These are phyloP conservation scores for Colletotrichum sojae DNA, from an alignment of 2,329 filamentous ascomycete genomes.

Conservation along the genomic window DNA sequence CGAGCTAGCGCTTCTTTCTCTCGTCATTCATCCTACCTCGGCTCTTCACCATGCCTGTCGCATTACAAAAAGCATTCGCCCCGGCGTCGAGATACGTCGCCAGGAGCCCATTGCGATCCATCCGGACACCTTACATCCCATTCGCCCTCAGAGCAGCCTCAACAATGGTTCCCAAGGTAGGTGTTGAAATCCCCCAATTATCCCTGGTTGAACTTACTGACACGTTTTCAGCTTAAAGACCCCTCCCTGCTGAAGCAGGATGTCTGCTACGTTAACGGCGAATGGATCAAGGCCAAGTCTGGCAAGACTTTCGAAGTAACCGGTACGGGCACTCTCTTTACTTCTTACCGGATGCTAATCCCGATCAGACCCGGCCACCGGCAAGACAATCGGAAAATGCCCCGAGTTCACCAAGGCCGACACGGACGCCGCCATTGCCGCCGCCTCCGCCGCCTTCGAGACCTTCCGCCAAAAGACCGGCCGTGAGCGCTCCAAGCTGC, in stretches of 20 bases:
- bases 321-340: conserved; percentile 59
- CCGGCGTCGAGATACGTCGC: conserved; percentile 37
- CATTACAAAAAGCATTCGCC: conserved; percentile 37
- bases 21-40: conserved; percentile 8
- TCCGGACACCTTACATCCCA: conserved; percentile 29
- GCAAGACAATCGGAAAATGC: conserved; percentile 83
- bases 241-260: conserved; percentile 87
- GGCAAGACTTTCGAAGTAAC: conserved; percentile 93
- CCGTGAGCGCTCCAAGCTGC: conserved; percentile 79
- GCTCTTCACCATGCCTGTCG: conserved; percentile 33
- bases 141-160: conserved; percentile 56
- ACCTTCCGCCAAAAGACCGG: conserved; percentile 80
- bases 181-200: background rate
- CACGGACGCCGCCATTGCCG: conserved; percentile 84
- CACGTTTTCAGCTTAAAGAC: conserved; percentile 75
- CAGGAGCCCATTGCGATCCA: conserved; percentile 21
- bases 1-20: conserved; percentile 26
- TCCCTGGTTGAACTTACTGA: background rate
- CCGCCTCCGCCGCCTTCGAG: conserved; percentile 83
- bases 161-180: conserved; percentile 63
- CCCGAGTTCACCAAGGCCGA: conserved; percentile 88
- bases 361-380: conserved; percentile 82
- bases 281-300: conserved; percentile 89
- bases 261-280: conserved; percentile 88
- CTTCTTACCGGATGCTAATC: background rate